Conservation (phyloP, 805 yeast species). For the Pichia nakasei region DNA sequence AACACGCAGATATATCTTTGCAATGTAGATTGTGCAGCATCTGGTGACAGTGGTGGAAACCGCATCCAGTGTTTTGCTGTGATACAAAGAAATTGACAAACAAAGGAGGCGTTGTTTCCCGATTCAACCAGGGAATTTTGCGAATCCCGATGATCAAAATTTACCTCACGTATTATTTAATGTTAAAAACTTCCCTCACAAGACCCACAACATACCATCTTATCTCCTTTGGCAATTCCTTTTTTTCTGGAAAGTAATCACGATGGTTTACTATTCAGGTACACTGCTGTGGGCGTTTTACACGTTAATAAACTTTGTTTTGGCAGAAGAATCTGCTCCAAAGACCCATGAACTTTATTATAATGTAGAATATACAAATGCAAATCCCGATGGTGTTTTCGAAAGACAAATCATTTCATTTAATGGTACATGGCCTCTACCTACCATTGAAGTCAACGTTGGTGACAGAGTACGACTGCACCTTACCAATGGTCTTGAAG, state of each 20-base stretch:
- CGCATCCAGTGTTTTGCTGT: too few species aligned
- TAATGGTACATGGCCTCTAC: constrained; percentile 67
- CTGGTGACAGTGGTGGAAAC: too few species aligned
- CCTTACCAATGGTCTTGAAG: constrained; percentile 51
- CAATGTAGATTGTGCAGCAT: too few species aligned
- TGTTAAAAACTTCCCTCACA: too few species aligned
- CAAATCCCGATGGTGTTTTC: constrained; percentile 57
- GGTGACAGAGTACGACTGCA: constrained; percentile 55
- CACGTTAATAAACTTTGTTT: background rate
- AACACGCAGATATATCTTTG: too few species aligned
- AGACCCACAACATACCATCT: too few species aligned
- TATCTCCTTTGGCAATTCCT: too few species aligned
- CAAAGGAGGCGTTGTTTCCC: too few species aligned
- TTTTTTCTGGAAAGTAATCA: background rate
- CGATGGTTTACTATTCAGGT: background rate
- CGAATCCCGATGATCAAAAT: too few species aligned
- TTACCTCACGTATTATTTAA: too few species aligned
- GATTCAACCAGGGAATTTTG: too few species aligned
- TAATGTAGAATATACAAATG: constrained; percentile 49
- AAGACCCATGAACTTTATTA: constrained; percentile 50
- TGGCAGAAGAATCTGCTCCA: background rate
- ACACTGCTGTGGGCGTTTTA: background rate
- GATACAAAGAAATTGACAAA: too few species aligned
- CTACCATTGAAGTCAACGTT: constrained; percentile 52
- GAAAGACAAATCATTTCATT: constrained; percentile 56